Percentiles rank a stretch among this genome's conserved stretches.
These are phyloP conservation scores for Fraxinus latifolia DNA, from an alignment of 305 asterid species.

Conservation along the genomic window DNA sequence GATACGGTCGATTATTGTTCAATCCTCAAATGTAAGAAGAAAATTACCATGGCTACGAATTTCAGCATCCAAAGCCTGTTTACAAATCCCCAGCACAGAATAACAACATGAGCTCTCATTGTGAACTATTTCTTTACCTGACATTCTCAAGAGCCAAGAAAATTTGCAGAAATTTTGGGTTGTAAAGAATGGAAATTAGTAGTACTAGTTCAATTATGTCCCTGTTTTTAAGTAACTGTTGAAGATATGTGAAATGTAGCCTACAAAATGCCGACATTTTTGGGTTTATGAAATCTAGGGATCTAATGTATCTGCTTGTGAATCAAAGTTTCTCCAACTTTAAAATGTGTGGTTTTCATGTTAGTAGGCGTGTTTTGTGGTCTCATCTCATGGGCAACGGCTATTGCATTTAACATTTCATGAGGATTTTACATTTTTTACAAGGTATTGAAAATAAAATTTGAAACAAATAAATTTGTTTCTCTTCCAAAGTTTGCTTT, in stretches of 20 bases:
- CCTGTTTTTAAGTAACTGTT: background rate
- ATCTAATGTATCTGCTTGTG: background rate
- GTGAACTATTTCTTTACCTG: background rate
- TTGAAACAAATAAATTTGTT: background rate
- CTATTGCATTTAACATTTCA: background rate
- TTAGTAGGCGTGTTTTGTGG: background rate
- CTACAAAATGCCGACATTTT: background rate
- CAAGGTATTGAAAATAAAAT: background rate
- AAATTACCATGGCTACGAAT: slow-evolving; percentile 29
- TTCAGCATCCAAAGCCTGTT: slow-evolving; percentile 29
- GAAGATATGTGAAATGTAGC: background rate
- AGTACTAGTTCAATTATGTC: background rate
- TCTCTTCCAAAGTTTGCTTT: background rate
- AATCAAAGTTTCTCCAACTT: background rate
- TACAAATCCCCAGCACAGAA: slow-evolving; percentile 25
- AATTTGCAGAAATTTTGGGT: background rate
- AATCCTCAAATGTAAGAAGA: background rate
- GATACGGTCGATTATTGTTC: background rate
- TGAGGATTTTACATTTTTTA: background rate
- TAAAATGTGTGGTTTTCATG: background rate
- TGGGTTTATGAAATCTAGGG: background rate
- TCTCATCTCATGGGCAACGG: background rate
- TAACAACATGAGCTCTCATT: background rate
- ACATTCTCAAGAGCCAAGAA: background rate
- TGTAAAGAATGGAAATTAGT: background rate